Evolutionary conservation across 2,329 filamentous ascomycete genomes (phyloP), one percentile per base, ranked within the genome.

Genomic region (Fusarium sp.): DNA sequence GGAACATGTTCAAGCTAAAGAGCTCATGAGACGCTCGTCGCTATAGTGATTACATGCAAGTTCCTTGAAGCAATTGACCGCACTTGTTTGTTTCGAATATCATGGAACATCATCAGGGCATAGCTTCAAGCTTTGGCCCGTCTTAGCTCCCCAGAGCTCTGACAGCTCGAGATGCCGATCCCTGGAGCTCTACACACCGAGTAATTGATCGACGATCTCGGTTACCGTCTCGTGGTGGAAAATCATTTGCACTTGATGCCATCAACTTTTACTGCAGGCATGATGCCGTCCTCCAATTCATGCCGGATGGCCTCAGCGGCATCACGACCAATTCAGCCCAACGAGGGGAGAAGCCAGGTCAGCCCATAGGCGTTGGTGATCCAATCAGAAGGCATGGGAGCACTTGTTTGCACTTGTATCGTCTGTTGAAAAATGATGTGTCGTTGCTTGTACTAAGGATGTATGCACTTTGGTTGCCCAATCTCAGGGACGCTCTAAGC

Each of bases 131-230:
- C 58, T 58, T 58, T 61, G 70, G 59, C 64, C 55, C 50, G 66
- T 57, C 28, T 48, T 65, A 63, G 58, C 38, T 51, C 43, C 20
- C 22, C 46, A 60, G 63, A 64, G 66, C 66, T 70, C 61, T 56
- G 28, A 60, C 62, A 58, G 40, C 38, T 52, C 57, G 59, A 42
- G 40, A 34, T 22, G 67, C 39, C 62, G 66, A 69, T 70, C 62
- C 33, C 56, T 40, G 43, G 58, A 63, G 45, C 49, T 56, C 42
- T 51, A 68, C 54, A 53, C 50, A 66, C 49, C 59, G 62, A 58
- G 44, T 56, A 58, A 63, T 43, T 70, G 66, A 70, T 69, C 67
- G 67, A 60, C 67, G 67, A 70, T 70, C 67, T 42, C 10, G 36
- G 42, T 6, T 51, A 46, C 40, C 31, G 61, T 50, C 62, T 58